Base-by-base conservation (phyloP, 208 protist species). In the Lotmaria passim region DNA sequence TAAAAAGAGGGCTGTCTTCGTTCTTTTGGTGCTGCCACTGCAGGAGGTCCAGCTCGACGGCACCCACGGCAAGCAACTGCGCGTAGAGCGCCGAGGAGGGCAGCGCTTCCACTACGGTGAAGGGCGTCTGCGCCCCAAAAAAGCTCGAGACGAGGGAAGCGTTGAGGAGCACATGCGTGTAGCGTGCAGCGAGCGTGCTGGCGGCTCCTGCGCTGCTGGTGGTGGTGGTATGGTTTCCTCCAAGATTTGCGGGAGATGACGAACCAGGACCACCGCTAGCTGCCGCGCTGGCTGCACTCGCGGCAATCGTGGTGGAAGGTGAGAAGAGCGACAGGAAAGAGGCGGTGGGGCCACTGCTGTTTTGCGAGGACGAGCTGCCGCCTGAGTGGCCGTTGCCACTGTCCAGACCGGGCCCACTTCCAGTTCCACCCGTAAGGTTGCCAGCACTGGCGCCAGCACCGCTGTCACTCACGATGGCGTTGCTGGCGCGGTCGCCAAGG, bases 81-180 rank as follows among this genome's bases (percentile, higher is more conserved):
- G 66, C 73, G 51, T 83, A 90, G 26, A 94, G 79, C 8, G 81
- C 79, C 48, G 73, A 66, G 17, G 79, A 64, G 11, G 83, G 77
- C 43, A 90, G 75, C 12, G 78, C 51, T 3, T 81, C 72, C 33
- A 94, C 69, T 5, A 67, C 56, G 4, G 83, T 89, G 66, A 93
- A 89, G 38, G 89, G 86, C 12, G 89, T 94, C 61, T 75, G 82
- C 34, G 69, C 60, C 19, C 89, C 89, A 76, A 94, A 92, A 65
- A 86, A 89, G 48, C 79, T 77, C 28, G 81, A 76, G 1, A 82
- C 86, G 30, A 87, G 80, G 3, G 59, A 53, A 4, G 82, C 56
- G 31, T 69, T 87, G 38, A 87, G 75, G 31, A 72, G 55, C 14
- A 87, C 47, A 51, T 79, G 80, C 0, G 56, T 75, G 59, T 69